Evolutionary conservation across 495 filamentous ascomycete genomes (phyloP).

Genomic region (Neurospora sublineolata): DNA sequence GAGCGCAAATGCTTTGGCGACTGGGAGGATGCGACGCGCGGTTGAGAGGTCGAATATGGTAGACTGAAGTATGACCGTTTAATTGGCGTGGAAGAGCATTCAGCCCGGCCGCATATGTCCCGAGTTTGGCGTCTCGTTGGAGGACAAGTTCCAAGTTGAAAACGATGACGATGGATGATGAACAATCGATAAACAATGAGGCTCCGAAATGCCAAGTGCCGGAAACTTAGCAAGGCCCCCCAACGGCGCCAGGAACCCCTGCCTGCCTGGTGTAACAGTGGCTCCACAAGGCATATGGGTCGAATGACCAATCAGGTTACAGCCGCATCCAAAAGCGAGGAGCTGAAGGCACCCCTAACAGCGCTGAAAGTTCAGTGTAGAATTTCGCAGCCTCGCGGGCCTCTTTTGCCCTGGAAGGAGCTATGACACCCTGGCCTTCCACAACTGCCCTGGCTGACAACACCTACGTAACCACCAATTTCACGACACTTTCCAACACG

Average conservation of each 20-base stretch:
- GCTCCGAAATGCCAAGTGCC: background rate
- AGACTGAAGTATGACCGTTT: background rate
- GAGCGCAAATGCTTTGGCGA: background rate
- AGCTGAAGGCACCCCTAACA: background rate
- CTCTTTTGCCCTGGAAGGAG: background rate
- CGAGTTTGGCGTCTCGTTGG: background rate
- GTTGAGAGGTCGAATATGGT: background rate
- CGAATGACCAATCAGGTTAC: background rate
- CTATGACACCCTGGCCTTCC: constrained; percentile 9
- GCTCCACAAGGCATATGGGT: background rate
- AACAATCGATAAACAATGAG: background rate
- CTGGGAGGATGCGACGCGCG: background rate
- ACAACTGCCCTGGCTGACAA: background rate
- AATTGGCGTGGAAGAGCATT: background rate
- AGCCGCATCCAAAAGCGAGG: background rate
- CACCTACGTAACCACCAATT: background rate
- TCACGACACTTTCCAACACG: background rate
- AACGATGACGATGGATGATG: background rate
- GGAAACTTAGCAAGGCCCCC: background rate
- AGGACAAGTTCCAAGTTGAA: background rate
- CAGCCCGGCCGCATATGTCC: background rate
- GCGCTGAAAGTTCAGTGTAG: background rate
- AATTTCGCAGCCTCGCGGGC: background rate
- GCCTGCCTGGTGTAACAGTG: background rate
- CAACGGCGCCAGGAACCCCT: background rate